Evolutionary conservation across 345 rosid genomes (phyloP), one percentile per base, ranked within the genome.

Genomic region (Hibiscus mutabilis): DNA sequence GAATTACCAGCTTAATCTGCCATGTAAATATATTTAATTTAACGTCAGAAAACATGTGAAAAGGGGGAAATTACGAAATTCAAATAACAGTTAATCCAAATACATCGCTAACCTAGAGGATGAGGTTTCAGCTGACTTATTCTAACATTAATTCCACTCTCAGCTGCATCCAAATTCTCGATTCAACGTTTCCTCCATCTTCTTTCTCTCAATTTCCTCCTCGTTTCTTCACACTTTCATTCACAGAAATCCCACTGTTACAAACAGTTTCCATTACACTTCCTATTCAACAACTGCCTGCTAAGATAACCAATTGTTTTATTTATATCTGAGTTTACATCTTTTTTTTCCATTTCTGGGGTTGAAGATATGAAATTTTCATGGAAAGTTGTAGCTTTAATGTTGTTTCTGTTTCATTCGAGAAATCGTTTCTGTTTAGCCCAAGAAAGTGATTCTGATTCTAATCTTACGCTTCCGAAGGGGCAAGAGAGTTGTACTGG

Each of bases 401-500:
- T 66, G 31, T 60, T 74, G 6, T 14, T 24, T 60, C 25, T 74
- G 56, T 59, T 74, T 31, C 37, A 1, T 71, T n/a, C 37, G 1
- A 42, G 44, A 66, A 29, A 11, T 24, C 66, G 5, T 19, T 14
- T 40, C 15, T 46, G 55, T 68, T 59, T 68, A 21, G 76, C 64
- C 13, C 77, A 79, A 69, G 73, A 73, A 21, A 62, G 68, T 10
- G 44, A 42, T 9, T 49, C 12, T 12, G 63, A 64, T 14, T 42
- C 49, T 2, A 42, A 24, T 2, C 76, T 78, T 0, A 35, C 81
- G 6, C 79, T 80, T 10, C 84, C 84, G 15, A 77, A 79, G 1
- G 76, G 57, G 0, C 31, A 51, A 51, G 79, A 75, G 0, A 16
- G 7, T 3, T 82, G 88, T 61, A 81, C 81, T 12, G 84, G 88